These are phyloP conservation scores for Pachyrhizus erosus DNA, from an alignment of 306 rosid genomes.

Conservation along the genomic window DNA sequence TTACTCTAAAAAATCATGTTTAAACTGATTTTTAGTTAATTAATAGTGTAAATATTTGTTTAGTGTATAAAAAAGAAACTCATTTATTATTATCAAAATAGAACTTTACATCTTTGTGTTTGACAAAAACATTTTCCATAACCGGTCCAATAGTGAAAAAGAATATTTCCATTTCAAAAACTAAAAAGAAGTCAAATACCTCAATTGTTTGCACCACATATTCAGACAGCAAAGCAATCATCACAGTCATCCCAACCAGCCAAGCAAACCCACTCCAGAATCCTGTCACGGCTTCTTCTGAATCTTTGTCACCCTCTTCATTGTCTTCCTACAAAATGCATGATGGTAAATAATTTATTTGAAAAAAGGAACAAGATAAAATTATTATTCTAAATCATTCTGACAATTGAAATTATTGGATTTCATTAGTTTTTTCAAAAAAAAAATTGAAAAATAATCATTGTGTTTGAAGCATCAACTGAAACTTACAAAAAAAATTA, in stretches of 20 bases:
- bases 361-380: no score
- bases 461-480: no score
- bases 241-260: conserved; percentile 76
- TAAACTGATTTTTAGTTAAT: neutral
- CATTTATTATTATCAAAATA: neutral
- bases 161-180: neutral
- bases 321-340: conserved; percentile 48
- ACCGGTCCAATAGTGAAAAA: neutral
- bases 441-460: no score
- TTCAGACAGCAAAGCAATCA: conserved; percentile 79
- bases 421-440: no score
- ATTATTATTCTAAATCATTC: no score
- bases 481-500: no score
- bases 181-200: conserved; percentile 49
- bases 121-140: neutral
- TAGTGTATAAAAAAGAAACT: neutral
- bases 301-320: conserved; percentile 45
- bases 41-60: neutral
- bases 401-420: no score
- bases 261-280: conserved; percentile 82
- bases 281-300: conserved; percentile 68
- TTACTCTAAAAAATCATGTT: no score
- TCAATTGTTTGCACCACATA: conserved; percentile 82
- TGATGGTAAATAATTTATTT: neutral
- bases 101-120: neutral